Conservation (phyloP, 352 stramenopile species). For the Pythium brachiatum region DNA sequence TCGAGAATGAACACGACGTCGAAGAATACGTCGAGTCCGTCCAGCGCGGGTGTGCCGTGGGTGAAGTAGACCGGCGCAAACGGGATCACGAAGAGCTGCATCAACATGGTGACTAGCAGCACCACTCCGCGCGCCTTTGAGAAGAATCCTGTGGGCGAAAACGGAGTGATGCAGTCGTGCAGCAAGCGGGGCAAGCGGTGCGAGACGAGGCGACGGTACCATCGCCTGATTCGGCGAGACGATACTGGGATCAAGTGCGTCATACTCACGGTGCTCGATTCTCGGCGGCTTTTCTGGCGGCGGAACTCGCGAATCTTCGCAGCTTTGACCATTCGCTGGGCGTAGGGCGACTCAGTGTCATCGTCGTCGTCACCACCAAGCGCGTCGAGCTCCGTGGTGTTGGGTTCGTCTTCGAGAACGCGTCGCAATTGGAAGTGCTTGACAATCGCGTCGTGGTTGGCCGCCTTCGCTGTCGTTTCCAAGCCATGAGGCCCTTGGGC, state of each 20-base stretch:
- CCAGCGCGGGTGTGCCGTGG: not conserved
- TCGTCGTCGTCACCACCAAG: constrained; percentile 2
- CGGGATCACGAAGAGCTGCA: constrained; percentile 23
- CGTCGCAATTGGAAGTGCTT: constrained; percentile 24
- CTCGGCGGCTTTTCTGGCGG: constrained; percentile 13
- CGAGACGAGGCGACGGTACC: not conserved
- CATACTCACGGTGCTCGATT: constrained; percentile 12
- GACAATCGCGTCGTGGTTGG: constrained; percentile 26
- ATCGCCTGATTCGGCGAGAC: constrained; percentile 2
- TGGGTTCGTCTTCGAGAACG: constrained; percentile 10
- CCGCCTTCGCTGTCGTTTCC: constrained; percentile 10
- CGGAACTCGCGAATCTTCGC: constrained; percentile 27
- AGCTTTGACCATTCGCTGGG: constrained; percentile 25
- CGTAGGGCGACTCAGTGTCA: constrained; percentile 3
- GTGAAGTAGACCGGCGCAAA: constrained; percentile 23
- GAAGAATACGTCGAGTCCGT: constrained; percentile 14
- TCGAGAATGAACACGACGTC: constrained; percentile 21
- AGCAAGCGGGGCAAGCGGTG: not conserved
- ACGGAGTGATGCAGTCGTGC: constrained; percentile 9
- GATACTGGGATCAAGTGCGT: constrained; percentile 17
- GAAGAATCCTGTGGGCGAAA: constrained; percentile 14
- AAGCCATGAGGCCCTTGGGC: not conserved
- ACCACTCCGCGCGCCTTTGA: constrained; percentile 10
- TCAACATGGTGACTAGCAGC: constrained; percentile 13
- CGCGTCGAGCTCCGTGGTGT: constrained; percentile 12